phyloP scores from a whole-genome alignment of 148 eudicot species.

The Rhododendron ovatum region DNA sequence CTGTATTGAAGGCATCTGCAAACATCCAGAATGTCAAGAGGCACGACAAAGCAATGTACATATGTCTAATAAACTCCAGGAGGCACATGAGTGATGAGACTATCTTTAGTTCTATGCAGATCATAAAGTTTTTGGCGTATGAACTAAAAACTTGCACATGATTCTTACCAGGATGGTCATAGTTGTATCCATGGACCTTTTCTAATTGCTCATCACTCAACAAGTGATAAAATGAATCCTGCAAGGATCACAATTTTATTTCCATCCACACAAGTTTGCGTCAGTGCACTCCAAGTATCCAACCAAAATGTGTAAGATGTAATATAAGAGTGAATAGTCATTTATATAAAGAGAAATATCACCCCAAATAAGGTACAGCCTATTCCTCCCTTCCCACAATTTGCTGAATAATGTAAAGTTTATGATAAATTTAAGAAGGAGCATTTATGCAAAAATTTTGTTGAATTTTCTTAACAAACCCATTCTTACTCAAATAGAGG shows the following conservation, averaged over 20 bases:
- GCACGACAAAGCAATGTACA: not conserved
- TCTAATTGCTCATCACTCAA: slow-evolving; percentile 76
- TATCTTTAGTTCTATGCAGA: not conserved
- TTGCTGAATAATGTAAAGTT: not conserved
- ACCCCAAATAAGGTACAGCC: not conserved
- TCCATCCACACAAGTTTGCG: not conserved
- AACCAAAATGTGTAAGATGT: not conserved
- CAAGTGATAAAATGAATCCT: slow-evolving; percentile 92
- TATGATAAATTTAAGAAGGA: not conserved
- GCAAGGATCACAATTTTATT: slow-evolving; percentile 16
- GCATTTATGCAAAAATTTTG: not conserved
- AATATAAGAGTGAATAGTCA: not conserved
- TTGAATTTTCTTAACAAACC: no score
- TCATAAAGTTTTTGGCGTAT: not conserved
- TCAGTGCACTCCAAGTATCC: not conserved
- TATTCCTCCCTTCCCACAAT: not conserved
- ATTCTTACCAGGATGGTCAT: slow-evolving; percentile 89
- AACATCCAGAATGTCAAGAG: not conserved
- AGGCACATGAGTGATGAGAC: not conserved
- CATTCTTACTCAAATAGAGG: not conserved
- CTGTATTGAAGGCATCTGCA: slow-evolving; percentile 93
- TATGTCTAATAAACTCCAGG: not conserved
- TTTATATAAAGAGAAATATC: not conserved
- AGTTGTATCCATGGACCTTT: slow-evolving; percentile 81
- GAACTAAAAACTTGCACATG: not conserved